Percentiles rank a stretch among this genome's conserved stretches.
Evolutionary conservation across 169 alveolate genomes (phyloP).

Genomic region (Plasmodium cynomolgi): DNA sequence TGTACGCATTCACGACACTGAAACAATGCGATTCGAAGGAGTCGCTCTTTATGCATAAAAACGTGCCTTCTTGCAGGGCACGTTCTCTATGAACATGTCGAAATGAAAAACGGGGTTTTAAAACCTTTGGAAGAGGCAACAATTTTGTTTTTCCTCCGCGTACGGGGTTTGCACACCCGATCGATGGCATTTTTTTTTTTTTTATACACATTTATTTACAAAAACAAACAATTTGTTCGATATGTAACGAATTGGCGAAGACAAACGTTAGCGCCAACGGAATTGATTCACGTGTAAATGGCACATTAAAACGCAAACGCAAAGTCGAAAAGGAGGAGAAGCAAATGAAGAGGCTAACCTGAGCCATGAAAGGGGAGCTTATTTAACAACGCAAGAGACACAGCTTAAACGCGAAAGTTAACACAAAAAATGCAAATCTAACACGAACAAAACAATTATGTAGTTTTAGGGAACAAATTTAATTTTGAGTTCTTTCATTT

Average conservation of each 20-base stretch:
- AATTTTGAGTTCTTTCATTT: conserved; percentile 41
- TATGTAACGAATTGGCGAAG: conserved; percentile 18
- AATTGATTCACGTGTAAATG: neutral
- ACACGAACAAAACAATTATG: conserved; percentile 7
- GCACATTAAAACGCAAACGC: neutral
- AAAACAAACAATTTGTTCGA: conserved; percentile 2
- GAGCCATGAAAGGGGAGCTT: neutral
- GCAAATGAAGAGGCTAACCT: neutral
- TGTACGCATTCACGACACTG: neutral
- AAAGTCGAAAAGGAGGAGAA: neutral
- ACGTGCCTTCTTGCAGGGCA: neutral
- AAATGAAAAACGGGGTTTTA: neutral
- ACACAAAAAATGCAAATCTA: neutral
- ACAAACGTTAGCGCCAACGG: neutral
- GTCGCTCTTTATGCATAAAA: neutral
- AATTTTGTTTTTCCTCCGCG: neutral
- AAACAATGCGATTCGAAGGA: neutral
- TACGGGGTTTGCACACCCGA: neutral
- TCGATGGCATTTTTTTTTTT: conserved; percentile 1
- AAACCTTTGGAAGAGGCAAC: neutral
- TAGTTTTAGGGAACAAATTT: neutral
- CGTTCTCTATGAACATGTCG: neutral
- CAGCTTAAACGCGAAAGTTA: neutral
- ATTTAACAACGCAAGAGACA: neutral
- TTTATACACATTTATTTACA: conserved; percentile 4